Percentiles rank a stretch among this genome's conserved stretches.
Evolutionary conservation across 202 grass and related monocot species (phyloP).

Genomic region (Zizania palustris): DNA sequence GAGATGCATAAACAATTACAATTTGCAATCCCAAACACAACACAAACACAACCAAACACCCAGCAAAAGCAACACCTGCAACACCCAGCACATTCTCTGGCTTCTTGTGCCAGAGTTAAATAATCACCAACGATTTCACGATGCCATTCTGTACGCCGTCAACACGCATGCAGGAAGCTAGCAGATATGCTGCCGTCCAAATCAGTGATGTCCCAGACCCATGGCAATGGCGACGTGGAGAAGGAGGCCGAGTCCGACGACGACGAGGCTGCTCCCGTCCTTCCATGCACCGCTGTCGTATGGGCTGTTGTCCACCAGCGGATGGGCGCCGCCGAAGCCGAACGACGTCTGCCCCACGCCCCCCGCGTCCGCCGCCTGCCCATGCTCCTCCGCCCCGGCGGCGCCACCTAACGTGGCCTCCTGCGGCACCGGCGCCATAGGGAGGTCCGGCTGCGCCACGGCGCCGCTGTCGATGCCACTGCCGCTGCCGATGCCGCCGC

Average conservation of each 20-base stretch:
- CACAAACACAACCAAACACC: conserved; percentile 1
- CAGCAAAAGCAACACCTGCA: conserved; percentile 22
- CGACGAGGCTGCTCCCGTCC: conserved; percentile 28
- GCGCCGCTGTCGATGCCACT: background rate
- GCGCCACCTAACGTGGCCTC: conserved; percentile 32
- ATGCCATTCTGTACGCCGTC: background rate
- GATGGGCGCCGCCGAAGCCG: conserved; percentile 66
- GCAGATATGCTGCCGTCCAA: background rate
- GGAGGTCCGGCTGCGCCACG: conserved; percentile 38
- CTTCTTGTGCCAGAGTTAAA: conserved; percentile 38
- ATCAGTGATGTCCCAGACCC: conserved; percentile 33
- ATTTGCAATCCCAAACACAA: conserved; percentile 4
- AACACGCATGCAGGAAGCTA: background rate
- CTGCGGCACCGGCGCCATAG: conserved; percentile 37
- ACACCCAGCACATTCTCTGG: conserved; percentile 28
- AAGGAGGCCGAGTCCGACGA: conserved; percentile 9
- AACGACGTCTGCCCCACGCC: conserved; percentile 54
- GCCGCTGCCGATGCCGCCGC: background rate
- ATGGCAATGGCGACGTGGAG: conserved; percentile 23
- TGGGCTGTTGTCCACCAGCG: conserved; percentile 87
- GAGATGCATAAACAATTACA: conserved; percentile 13
- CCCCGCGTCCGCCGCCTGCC: background rate
- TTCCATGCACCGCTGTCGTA: conserved; percentile 66
- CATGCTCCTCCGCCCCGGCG: conserved; percentile 16
- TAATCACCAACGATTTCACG: background rate